Base-by-base conservation (phyloP, 2,329 filamentous ascomycete genomes). In the Calonectria pseudoreteaudii region DNA sequence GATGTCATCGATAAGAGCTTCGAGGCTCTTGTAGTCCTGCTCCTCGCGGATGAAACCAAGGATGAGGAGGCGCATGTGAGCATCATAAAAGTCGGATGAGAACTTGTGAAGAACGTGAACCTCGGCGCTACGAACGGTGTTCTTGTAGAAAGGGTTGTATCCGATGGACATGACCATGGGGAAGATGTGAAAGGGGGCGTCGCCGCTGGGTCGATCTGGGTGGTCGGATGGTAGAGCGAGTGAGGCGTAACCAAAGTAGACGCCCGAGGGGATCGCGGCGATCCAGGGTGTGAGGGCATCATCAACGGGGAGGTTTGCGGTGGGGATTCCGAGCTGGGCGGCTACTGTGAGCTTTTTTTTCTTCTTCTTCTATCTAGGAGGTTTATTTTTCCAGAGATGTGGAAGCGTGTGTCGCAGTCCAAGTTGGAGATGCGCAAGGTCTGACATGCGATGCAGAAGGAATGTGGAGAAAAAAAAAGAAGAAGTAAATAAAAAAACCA, bases 81-180 rank as follows among this genome's bases (percentile, higher is more conserved):
- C 90, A 75, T 91, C 94, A 86, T 98, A 98, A 83, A 99, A 99
- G 83, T 98, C 95, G 49, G 88, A 86, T 2, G 86, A 84, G 83
- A 98, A 98, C 53, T 88, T 84, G 81, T 95, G 93, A 84, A 99
- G 90, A 69, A 99, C 91, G 86, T 98, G 95, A 71, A 98, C 95
- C 88, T 98, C 95, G 82, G 97, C 95, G 75, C 91, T 95, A 75
- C 95, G 93, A 60, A 94, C 92, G 6, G 90, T 93, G 88, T 99
- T 98, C 84, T 96, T 95, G 90, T 98, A 99, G 86, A 96, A 98
- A 0, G 97, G 97, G 85, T 98, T 99, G 90, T 96, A 98, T 56
- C 97, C 97, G 78, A 98, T 96, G 74, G 92, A 95, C 93, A 98
- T 94, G 77, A 98, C 95, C 90, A 97, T 97, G 1, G 95, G 95